Percentiles rank a stretch among this genome's conserved stretches.
These are phyloP conservation scores for Oryza longistaminata DNA, from an alignment of 176 grass and related monocot genomes.

Conservation along the genomic window DNA sequence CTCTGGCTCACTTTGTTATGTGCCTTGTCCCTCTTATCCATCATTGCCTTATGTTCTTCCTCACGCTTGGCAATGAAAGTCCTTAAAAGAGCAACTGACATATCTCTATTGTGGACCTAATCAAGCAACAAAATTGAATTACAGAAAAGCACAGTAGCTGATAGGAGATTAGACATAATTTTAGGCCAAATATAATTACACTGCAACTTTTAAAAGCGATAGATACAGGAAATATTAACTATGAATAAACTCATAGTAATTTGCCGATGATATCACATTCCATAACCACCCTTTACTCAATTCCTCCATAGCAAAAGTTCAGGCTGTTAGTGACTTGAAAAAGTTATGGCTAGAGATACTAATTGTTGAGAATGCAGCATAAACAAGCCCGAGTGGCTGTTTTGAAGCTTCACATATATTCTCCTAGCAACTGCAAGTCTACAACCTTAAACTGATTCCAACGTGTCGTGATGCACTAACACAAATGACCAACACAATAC, in stretches of 20 bases:
- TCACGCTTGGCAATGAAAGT: constrained; percentile 75
- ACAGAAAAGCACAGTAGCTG: not conserved
- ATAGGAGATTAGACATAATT: not conserved
- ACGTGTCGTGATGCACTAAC: not conserved
- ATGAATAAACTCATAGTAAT: constrained; percentile 3
- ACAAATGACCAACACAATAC: not conserved
- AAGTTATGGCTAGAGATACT: not conserved
- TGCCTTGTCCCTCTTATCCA: constrained; percentile 60
- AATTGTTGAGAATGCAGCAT: not conserved
- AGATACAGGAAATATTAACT: not conserved
- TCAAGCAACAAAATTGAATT: constrained; percentile 23
- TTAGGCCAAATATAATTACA: not conserved
- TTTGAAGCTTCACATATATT: not conserved
- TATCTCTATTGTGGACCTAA: constrained; percentile 98
- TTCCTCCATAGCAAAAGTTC: not conserved
- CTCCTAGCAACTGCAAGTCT: not conserved
- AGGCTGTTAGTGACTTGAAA: not conserved
- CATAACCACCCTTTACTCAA: not conserved
- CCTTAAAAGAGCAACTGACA: constrained; percentile 93
- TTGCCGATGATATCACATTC: not conserved
- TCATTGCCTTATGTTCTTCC: constrained; percentile 72
- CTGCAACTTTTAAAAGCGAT: not conserved
- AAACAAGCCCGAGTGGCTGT: not conserved
- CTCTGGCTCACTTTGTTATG: constrained; percentile 22
- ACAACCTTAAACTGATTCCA: not conserved